Evolutionary conservation across 495 filamentous ascomycete genomes (phyloP).

Genomic region (Penicillium argentinense): DNA sequence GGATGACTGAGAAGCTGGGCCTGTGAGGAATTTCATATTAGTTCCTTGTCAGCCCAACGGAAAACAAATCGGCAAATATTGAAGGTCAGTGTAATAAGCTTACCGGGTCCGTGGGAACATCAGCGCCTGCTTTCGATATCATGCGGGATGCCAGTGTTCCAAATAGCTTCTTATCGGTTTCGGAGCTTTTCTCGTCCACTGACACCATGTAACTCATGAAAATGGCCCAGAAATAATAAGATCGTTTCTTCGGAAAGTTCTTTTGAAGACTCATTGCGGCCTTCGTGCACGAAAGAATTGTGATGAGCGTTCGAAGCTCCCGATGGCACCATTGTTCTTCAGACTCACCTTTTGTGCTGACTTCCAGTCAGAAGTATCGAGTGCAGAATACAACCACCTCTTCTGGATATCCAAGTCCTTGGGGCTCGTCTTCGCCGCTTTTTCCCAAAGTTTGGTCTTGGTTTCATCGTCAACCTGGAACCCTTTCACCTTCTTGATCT

Average conservation of each 20-base stretch:
- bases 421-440: conserved; percentile 51
- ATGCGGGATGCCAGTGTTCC: conserved; percentile 59
- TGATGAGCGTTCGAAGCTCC: neutral
- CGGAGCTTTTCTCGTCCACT: conserved; percentile 35
- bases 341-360: conserved; percentile 55
- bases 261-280: conserved; percentile 61
- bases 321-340: neutral
- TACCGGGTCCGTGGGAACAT: conserved; percentile 49
- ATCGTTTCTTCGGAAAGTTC: conserved; percentile 54
- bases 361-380: conserved; percentile 52
- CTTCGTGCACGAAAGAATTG: conserved; percentile 19
- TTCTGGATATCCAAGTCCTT: conserved; percentile 52
- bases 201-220: conserved; percentile 48
- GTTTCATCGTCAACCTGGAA: conserved; percentile 36
- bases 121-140: conserved; percentile 55
- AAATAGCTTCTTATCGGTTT: conserved; percentile 54
- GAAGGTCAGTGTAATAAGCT: conserved; percentile 5
- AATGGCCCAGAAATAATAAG: conserved; percentile 61
- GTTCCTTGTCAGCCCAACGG: conserved; percentile 5
- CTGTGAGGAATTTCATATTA: conserved; percentile 24
- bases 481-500: conserved; percentile 31
- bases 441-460: conserved; percentile 52
- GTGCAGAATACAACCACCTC: conserved; percentile 53
- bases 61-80: neutral
- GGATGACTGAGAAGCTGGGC: conserved; percentile 44